phyloP scores from a whole-genome alignment of 2,329 filamentous ascomycete species.

The Beauveria varroae region DNA sequence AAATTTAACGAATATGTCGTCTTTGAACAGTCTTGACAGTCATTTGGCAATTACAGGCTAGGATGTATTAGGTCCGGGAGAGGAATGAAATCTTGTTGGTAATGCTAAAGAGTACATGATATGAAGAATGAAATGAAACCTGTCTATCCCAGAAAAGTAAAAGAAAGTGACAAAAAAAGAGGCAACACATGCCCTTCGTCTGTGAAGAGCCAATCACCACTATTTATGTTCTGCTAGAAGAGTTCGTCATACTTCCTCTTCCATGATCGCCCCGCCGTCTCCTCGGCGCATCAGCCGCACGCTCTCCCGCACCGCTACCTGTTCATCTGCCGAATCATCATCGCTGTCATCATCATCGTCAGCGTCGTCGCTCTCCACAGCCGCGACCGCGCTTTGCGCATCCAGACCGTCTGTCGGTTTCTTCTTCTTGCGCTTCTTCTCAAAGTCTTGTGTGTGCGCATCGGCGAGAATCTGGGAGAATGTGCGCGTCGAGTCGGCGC shows the following conservation, averaged over 20 bases:
- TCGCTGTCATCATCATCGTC: constrained; percentile 31
- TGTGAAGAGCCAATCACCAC: background rate
- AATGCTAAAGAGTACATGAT: background rate
- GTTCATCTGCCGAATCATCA: constrained; percentile 18
- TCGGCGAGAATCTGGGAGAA: constrained; percentile 64
- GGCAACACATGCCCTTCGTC: background rate
- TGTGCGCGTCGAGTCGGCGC: constrained; percentile 26
- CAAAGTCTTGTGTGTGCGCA: constrained; percentile 87
- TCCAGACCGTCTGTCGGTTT: background rate
- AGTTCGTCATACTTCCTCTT: background rate
- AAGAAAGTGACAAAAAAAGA: background rate
- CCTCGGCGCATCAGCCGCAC: background rate
- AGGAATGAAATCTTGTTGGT: background rate
- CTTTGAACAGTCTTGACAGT: background rate
- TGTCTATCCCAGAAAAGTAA: background rate
- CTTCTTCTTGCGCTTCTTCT: constrained; percentile 54
- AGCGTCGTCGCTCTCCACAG: constrained; percentile 21
- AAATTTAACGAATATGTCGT: background rate
- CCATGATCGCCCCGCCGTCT: background rate
- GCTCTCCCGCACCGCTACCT: constrained; percentile 4
- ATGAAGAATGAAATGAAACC: background rate
- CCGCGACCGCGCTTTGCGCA: constrained; percentile 9
- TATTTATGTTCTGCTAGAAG: background rate
- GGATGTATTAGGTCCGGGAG: background rate
- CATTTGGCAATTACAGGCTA: background rate